Percentiles rank a stretch among this genome's conserved stretches.
Evolutionary conservation across 139 green algal genomes (phyloP).

Genomic region (Cymbomonas tetramitiformis): DNA sequence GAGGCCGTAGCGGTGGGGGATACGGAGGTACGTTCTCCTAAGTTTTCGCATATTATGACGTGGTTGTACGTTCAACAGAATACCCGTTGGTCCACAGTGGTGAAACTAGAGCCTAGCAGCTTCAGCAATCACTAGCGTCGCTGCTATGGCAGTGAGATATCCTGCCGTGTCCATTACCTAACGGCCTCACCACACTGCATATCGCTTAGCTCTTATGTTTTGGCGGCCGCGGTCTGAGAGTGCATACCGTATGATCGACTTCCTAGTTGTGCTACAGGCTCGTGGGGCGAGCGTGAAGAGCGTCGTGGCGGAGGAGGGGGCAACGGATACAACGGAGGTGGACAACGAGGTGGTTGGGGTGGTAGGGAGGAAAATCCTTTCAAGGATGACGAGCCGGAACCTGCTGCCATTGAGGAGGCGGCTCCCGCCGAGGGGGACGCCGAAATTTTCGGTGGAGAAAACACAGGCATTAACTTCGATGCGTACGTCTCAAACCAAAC

Average conservation of each 20-base stretch:
- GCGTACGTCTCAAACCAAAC: too few relatives aligned
- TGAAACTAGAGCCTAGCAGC: not conserved
- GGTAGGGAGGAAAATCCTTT: constrained; percentile 21
- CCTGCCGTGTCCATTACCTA: too few relatives aligned
- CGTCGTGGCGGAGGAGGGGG: constrained; percentile 26
- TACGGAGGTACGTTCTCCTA: too few relatives aligned
- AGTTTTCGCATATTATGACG: not conserved
- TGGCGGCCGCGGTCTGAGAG: not conserved
- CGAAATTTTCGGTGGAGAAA: constrained; percentile 60
- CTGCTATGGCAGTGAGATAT: not conserved
- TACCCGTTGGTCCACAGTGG: not conserved
- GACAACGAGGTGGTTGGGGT: constrained; percentile 17
- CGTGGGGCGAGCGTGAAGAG: constrained; percentile 14
- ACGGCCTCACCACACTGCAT: too few relatives aligned
- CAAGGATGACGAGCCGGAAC: too few relatives aligned
- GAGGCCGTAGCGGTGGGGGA: not conserved
- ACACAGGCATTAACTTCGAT: constrained; percentile 96
- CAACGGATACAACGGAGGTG: constrained; percentile 17
- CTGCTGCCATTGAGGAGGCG: not conserved
- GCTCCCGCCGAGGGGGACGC: constrained; percentile 21
- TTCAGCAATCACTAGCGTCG: not conserved
- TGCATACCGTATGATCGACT: constrained; percentile 11
- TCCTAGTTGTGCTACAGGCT: not conserved
- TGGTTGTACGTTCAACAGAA: not conserved
- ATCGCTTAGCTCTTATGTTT: too few relatives aligned